Evolutionary conservation across 2,329 filamentous ascomycete genomes (phyloP), one percentile per base, ranked within the genome.

Genomic region (Calycina herbarum): DNA sequence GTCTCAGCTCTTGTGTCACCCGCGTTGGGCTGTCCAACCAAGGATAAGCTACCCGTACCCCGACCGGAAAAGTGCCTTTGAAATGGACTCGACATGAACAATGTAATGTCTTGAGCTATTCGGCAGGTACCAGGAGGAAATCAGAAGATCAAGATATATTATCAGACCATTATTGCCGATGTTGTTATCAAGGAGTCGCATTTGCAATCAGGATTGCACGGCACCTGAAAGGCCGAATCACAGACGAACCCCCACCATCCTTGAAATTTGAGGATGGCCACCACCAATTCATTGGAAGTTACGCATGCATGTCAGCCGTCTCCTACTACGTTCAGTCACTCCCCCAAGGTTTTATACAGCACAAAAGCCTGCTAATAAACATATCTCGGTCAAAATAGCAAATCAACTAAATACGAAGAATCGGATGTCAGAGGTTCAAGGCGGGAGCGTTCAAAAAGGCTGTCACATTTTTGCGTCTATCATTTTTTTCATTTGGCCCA

Each of bases 1-100:
- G 48, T 54, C 48, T 54, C 48, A 54, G 10, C 48, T 54, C 48
- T 54, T 54, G 48, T 54, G 48, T 54, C 48, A 54, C 48, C 48
- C 48, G 48, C 48, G 48, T 54, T 54, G 48, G 27, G 20, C n/a
- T 54, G 48, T 54, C 20, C 27, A 54, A 54, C 20, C 48, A 54
- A 27, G 24, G 48, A 54, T 54, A 54, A 54, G 48, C 48, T 27
- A 27, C 1, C 48, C 48, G 20, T 54, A 27, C 48, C 27, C 48
- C 48, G 48, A 54, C 48, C 8, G 48, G 48, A 54, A 54, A 24
- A 24, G 20, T 40, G 5, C 10, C 48, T 8, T 54, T 27, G 20
- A 54, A 54, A 13, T 11, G 48, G 11, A 11, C 48, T 54, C 10
- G 48, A 54, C 48, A 27, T 24, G 45, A 51, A 24, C 11, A 51